These are phyloP conservation scores for Wickerhamiella spandovensis DNA, from an alignment of 805 yeast genomes.

Conservation along the genomic window DNA sequence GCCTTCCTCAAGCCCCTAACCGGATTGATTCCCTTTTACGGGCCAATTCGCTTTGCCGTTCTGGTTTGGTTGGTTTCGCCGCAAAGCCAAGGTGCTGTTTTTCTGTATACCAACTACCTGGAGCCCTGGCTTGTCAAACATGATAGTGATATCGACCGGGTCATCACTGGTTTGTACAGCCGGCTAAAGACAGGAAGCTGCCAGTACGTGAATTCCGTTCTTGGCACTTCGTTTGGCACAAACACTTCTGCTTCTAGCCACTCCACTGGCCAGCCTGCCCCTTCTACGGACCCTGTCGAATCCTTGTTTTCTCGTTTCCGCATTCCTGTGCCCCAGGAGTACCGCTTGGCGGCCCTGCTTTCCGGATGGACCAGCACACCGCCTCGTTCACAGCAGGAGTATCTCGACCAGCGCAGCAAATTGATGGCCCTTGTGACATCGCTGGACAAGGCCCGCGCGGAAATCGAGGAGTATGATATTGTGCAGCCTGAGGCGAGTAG, in stretches of 20 bases:
- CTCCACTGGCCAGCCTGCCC: background rate
- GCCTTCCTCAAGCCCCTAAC: conserved; percentile 33
- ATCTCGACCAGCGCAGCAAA: background rate
- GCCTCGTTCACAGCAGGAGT: background rate
- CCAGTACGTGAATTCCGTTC: conserved; percentile 3
- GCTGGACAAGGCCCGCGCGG: background rate
- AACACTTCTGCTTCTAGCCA: background rate
- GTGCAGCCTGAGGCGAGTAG: background rate
- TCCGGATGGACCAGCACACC: conserved; percentile 6
- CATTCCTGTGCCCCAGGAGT: conserved; percentile 15
- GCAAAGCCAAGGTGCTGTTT: conserved; percentile 34
- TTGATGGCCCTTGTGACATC: background rate
- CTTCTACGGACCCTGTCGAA: conserved; percentile 8
- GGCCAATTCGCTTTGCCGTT: conserved; percentile 34
- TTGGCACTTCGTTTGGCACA: background rate
- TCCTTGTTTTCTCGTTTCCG: conserved; percentile 18
- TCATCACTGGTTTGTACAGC: conserved; percentile 13
- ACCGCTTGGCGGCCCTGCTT: conserved; percentile 11
- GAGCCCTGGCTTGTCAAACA: conserved; percentile 29
- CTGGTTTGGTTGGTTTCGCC: conserved; percentile 51
- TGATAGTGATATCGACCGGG: conserved; percentile 25
- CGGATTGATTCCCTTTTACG: conserved; percentile 41
- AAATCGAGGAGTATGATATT: background rate
- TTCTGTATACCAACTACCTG: conserved; percentile 27
- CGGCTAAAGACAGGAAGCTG: background rate